Conservation (phyloP, 331 rosid genomes). For the Pyrus hybrid region DNA sequence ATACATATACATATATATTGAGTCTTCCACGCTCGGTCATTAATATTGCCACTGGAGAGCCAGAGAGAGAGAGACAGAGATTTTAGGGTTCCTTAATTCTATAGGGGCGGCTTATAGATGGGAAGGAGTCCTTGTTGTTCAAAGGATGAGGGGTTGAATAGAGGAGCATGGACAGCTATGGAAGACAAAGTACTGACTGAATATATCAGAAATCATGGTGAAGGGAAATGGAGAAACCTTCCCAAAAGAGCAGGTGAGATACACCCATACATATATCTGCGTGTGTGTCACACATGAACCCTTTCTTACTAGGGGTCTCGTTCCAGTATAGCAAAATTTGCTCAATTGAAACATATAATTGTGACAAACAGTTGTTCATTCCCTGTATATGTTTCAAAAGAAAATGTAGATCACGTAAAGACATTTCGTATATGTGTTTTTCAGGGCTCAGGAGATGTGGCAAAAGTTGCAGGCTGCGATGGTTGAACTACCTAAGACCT, state of each 20-base stretch:
- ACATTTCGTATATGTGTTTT: neutral
- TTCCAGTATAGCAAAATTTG: too few relatives aligned
- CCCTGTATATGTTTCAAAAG: neutral
- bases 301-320: too few relatives aligned
- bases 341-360: too few relatives aligned
- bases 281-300: neutral
- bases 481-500: constrained; percentile 67
- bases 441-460: constrained; percentile 71
- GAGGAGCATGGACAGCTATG: constrained; percentile 69
- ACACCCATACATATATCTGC: neutral
- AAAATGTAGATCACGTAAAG: neutral
- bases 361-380: too few relatives aligned
- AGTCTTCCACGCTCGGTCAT: neutral
- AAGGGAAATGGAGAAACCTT: constrained; percentile 66
- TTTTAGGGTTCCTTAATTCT: neutral
- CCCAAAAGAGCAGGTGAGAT: constrained; percentile 62
- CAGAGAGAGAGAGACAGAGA: neutral
- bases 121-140: constrained; percentile 66
- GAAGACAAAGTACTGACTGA: constrained; percentile 49
- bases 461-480: constrained; percentile 66
- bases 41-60: neutral
- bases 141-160: constrained; percentile 43
- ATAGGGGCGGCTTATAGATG: constrained; percentile 17
- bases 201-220: constrained; percentile 42
- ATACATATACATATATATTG: neutral